phyloP scores from a whole-genome alignment of 495 filamentous ascomycete genomes.

The Amorphotheca resinae region DNA sequence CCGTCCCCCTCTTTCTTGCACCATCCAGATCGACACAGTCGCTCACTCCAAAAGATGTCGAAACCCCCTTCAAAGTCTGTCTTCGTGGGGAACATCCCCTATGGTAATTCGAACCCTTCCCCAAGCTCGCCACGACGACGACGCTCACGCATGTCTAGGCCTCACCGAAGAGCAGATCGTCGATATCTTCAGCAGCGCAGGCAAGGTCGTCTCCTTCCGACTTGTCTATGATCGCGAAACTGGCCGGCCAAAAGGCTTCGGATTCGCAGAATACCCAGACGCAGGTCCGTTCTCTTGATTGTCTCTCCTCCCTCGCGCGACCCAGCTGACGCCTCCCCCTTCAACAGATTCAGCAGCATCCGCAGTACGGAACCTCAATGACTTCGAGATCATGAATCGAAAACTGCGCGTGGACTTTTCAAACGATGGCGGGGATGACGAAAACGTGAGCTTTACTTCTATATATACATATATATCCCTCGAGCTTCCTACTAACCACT shows the following conservation, averaged over 20 bases:
- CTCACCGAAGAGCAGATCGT: constrained; percentile 90
- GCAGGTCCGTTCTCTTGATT: constrained; percentile 28
- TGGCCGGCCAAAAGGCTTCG: constrained; percentile 89
- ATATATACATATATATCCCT: neutral
- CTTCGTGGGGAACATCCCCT: constrained; percentile 79
- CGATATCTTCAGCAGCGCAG: constrained; percentile 77
- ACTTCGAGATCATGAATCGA: constrained; percentile 89
- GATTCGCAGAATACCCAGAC: constrained; percentile 89
- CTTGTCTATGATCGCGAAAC: constrained; percentile 94
- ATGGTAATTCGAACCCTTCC: constrained; percentile 34
- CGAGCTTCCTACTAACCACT: neutral
- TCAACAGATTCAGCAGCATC: constrained; percentile 73
- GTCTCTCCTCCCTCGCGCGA: neutral
- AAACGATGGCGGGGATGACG: constrained; percentile 75
- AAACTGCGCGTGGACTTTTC: constrained; percentile 92
- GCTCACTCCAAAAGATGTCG: constrained; percentile 30
- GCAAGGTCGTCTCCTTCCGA: constrained; percentile 83
- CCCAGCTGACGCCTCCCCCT: constrained; percentile 2
- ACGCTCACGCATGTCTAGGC: constrained; percentile 29
- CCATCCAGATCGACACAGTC: constrained; percentile 3
- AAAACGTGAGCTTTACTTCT: constrained; percentile 17
- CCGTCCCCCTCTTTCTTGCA: constrained; percentile 1
- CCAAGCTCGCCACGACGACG: neutral
- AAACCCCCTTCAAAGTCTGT: constrained; percentile 45
- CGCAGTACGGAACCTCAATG: constrained; percentile 90